These are phyloP conservation scores for Fomitopsis schrenkii DNA, from an alignment of 1,284 basidiomycete genomes.

Conservation along the genomic window DNA sequence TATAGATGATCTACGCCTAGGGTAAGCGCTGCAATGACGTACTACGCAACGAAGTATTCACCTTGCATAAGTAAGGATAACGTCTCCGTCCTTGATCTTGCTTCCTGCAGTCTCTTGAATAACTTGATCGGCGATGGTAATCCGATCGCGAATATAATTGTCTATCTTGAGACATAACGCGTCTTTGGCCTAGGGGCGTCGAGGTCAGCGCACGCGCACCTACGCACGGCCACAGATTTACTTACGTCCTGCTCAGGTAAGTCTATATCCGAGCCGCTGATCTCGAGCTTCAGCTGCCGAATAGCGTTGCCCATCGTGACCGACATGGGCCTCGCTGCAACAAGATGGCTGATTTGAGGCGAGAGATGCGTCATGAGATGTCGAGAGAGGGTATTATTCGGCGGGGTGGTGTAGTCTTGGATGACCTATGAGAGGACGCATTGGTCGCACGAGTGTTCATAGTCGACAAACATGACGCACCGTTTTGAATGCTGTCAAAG, in stretches of 20 bases:
- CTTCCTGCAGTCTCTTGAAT: slow-evolving; percentile 86
- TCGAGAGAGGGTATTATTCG: slow-evolving; percentile 78
- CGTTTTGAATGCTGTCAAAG: slow-evolving; percentile 78
- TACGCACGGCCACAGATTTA: slow-evolving; percentile 6
- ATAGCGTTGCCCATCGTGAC: slow-evolving; percentile 96
- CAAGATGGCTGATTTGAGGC: slow-evolving; percentile 88
- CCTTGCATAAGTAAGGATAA: slow-evolving; percentile 92
- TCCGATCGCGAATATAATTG: slow-evolving; percentile 91
- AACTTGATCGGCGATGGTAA: slow-evolving; percentile 90
- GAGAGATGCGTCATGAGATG: slow-evolving; percentile 87
- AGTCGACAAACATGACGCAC: slow-evolving; percentile 38
- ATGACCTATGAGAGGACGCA: slow-evolving; percentile 58
- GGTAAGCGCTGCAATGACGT: slow-evolving; percentile 12
- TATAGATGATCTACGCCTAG: slow-evolving; percentile 73
- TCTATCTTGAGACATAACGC: slow-evolving; percentile 85
- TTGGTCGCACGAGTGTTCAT: slow-evolving; percentile 9
- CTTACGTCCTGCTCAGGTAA: slow-evolving; percentile 90
- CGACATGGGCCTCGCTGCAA: slow-evolving; percentile 86
- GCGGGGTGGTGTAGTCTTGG: slow-evolving; percentile 80
- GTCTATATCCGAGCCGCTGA: slow-evolving; percentile 89
- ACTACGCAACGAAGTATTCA: slow-evolving; percentile 26
- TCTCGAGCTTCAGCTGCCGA: slow-evolving; percentile 93
- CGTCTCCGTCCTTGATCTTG: slow-evolving; percentile 94
- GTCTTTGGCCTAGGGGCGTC: slow-evolving; percentile 74
- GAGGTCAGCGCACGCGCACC: slow-evolving; percentile 3